A percentile compares a stretch with the other conserved stretches of the same genome.
phyloP scores from a whole-genome alignment of 2,329 filamentous ascomycete genomes.

The Mycocentrospora acerina region DNA sequence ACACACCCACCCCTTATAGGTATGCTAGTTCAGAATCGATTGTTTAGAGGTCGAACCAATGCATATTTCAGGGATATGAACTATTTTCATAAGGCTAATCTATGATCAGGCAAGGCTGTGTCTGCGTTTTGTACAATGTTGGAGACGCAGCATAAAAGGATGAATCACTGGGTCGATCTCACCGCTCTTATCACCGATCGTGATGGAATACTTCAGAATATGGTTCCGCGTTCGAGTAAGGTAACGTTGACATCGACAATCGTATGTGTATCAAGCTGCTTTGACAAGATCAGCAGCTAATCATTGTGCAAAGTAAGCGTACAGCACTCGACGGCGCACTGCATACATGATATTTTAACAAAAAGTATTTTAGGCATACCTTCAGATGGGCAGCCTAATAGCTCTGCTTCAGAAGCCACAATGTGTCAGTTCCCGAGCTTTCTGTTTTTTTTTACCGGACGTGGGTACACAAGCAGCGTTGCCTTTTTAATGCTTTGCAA shows the following conservation, averaged over 20 bases:
- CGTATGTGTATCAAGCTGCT: conserved; percentile 13
- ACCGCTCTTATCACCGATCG: conserved; percentile 13
- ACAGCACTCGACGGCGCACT: conserved; percentile 25
- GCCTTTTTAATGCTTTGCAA: conserved; percentile 8
- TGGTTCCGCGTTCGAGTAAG: conserved; percentile 35
- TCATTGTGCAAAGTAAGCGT: conserved; percentile 12
- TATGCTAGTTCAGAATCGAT: no score
- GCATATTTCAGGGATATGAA: not conserved
- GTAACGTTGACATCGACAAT: conserved; percentile 28
- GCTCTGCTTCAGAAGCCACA: conserved; percentile 15
- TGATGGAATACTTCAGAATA: conserved; percentile 28
- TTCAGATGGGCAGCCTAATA: conserved; percentile 17
- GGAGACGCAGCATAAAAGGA: conserved; percentile 12
- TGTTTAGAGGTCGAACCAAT: no score
- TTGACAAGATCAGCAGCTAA: conserved; percentile 10
- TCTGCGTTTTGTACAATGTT: conserved; percentile 21
- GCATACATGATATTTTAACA: conserved; percentile 29
- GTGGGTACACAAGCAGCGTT: conserved; percentile 3
- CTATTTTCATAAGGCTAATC: conserved; percentile 15
- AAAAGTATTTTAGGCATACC: conserved; percentile 16
- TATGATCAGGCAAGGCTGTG: conserved; percentile 3
- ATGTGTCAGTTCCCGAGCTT: conserved; percentile 6
- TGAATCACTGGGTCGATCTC: conserved; percentile 4
- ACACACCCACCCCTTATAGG: no score
- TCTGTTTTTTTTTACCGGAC: conserved; percentile 1